A percentile compares a stretch with the other conserved stretches of the same genome.
Conservation (phyloP, 805 yeast genomes). For the Zygoascus flipseniorum region DNA sequence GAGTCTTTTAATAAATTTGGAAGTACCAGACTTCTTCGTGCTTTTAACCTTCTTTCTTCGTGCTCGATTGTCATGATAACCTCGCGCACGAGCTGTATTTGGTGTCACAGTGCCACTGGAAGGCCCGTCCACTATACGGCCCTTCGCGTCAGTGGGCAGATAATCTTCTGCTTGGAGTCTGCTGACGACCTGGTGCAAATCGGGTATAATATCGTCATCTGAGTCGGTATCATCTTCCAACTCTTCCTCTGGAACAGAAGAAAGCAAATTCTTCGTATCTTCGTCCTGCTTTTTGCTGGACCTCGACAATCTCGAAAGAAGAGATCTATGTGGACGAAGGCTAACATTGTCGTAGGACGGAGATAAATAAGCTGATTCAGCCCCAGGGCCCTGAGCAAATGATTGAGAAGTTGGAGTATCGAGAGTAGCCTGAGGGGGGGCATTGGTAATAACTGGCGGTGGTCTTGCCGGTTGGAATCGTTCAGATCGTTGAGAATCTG, state of each 20-base stretch:
- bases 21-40: conserved; percentile 2
- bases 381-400: background rate
- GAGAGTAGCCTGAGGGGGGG: background rate
- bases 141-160: background rate
- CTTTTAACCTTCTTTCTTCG: background rate
- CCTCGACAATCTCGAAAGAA: background rate
- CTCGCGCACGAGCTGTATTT: conserved; percentile 7
- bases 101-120: background rate
- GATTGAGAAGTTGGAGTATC: background rate
- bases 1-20: conserved; percentile 1
- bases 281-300: background rate
- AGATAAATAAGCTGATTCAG: background rate
- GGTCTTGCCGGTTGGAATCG: background rate
- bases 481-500: background rate
- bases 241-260: conserved; percentile 4
- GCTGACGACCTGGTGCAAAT: conserved; percentile 9
- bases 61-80: conserved; percentile 11
- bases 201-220: conserved; percentile 13
- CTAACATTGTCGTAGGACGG: background rate
- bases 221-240: conserved; percentile 5
- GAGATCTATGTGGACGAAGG: background rate
- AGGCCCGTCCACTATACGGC: conserved; percentile 3
- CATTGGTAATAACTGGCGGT: background rate
- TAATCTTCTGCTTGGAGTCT: conserved; percentile 14
- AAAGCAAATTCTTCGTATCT: background rate